Base-by-base conservation (phyloP, 208 protist genomes). In the Acanthamoeba lenticulata region DNA sequence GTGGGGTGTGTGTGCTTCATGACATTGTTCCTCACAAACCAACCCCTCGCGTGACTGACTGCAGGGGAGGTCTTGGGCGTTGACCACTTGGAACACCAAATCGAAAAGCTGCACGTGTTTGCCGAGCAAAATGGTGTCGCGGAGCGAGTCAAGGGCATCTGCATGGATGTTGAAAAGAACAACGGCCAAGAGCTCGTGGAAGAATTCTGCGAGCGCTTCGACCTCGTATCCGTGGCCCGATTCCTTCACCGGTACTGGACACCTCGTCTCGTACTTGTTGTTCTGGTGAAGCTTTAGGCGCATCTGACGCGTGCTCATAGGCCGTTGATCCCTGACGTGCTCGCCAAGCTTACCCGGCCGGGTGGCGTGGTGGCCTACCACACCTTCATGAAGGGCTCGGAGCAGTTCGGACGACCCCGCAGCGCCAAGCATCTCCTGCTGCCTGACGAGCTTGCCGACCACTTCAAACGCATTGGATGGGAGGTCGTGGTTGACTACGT, bases 371-470 rank as follows among this genome's bases (percentile, higher is more conserved):
- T 89, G 45, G 52, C 52, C 47, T 89, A 89, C 24, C 81, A 89
- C 49, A 89, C 81, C 15, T 89, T 89, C 52, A 89, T 89, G 81
- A 65, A 89, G 29, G 81, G 81, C 47, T 38, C 47, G 13, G 81
- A 89, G 47, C 81, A 65, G 38, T 89, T 55, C 29, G 81, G 81
- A 3, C 81, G 81, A 15, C 81, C 81, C 2, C 44, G 81, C 44
- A 89, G 45, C 81, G 13, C 44, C 47, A 89, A 89, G 81, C 81
- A 89, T 45, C 52, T 89, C 11, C 32, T 89, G 17, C 34, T 67
- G 45, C 47, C 44, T 6, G 81, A 45, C 27, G 81, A 89, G 81
- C 49, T 89, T 1, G 81, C 81, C 5, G 81, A 55, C 27, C 57
- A 89, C 44, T 55, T 67, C 29, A n/a, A 5, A 1, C 47, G 52